Evolutionary conservation across 2,329 filamentous ascomycete genomes (phyloP).

Genomic region (Mycosphaerella sp.): DNA sequence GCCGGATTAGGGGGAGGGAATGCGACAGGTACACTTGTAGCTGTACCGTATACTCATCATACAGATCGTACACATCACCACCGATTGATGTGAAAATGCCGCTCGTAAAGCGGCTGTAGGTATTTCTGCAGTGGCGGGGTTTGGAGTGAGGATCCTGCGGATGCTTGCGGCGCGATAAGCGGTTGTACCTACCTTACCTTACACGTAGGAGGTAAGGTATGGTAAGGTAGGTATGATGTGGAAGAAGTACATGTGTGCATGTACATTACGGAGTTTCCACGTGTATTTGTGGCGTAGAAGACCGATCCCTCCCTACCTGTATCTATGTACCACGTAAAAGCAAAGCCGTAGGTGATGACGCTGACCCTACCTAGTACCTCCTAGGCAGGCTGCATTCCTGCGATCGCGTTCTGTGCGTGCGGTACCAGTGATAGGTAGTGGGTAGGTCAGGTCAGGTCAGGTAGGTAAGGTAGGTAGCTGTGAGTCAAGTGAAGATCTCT

Average conservation of each 20-base stretch:
- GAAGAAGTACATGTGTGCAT: background rate
- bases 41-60: no score
- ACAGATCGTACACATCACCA: slow-evolving; percentile 1
- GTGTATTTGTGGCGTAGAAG: slow-evolving; percentile 3
- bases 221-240: no score
- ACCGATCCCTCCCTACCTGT: background rate
- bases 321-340: background rate
- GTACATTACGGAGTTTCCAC: slow-evolving; percentile 3
- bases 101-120: slow-evolving; percentile 2
- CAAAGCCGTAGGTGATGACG: slow-evolving; percentile 5
- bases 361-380: background rate
- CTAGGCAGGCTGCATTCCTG: background rate
- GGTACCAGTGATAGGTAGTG: no score
- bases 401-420: background rate
- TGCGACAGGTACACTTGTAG: slow-evolving; percentile 1
- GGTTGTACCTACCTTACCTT: background rate
- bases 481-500: background rate
- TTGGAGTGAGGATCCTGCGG: background rate
- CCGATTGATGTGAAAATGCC: background rate
- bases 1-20: slow-evolving; percentile 3
- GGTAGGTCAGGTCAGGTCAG: slow-evolving; percentile 2
- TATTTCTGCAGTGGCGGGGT: slow-evolving; percentile 5
- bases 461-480: background rate
- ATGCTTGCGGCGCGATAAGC: slow-evolving; percentile 5
- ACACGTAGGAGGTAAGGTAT: background rate